Evolutionary conservation across 495 filamentous ascomycete genomes (phyloP).

Genomic region (Xylaria venustula): DNA sequence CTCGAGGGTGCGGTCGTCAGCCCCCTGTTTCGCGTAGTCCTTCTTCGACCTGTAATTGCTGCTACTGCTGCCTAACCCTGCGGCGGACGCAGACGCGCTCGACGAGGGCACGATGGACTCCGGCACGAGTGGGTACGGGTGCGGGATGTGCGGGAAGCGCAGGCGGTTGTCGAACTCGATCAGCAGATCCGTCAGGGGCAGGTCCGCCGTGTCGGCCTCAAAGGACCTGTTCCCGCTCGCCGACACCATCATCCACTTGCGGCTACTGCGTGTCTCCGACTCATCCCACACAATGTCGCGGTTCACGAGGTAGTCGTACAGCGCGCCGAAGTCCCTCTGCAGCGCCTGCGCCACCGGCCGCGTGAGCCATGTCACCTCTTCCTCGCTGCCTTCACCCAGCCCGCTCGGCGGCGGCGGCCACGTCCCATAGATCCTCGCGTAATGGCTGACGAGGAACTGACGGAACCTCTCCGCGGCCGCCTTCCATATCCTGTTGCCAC

Average conservation of each 20-base stretch:
- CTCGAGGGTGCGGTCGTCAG: conserved; percentile 34
- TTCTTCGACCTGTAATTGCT: conserved; percentile 36
- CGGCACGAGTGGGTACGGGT: conserved; percentile 67
- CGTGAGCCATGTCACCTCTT: conserved; percentile 61
- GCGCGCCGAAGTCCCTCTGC: conserved; percentile 64
- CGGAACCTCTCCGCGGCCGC: conserved; percentile 55
- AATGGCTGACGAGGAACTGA: conserved; percentile 55
- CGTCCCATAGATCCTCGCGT: conserved; percentile 49
- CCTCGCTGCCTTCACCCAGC: conserved; percentile 34
- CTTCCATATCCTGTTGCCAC: conserved; percentile 39
- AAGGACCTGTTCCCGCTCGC: conserved; percentile 51
- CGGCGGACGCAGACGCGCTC: conserved; percentile 17
- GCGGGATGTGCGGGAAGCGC: conserved; percentile 64
- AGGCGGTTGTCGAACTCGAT: conserved; percentile 64
- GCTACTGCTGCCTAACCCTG: no score
- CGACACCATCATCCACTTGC: conserved; percentile 63
- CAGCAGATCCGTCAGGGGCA: conserved; percentile 67
- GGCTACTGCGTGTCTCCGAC: conserved; percentile 50
- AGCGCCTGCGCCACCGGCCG: conserved; percentile 54
- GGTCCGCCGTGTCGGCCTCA: conserved; percentile 57
- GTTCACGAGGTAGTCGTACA: conserved; percentile 74
- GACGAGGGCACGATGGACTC: conserved; percentile 46
- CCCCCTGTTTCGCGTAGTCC: conserved; percentile 25
- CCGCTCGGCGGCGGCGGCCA: conserved; percentile 55
- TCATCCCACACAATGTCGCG: conserved; percentile 65